Evolutionary conservation across 2,329 filamentous ascomycete genomes (phyloP), one percentile per base, ranked within the genome.

Genomic region (Macroventuria anomochaeta): DNA sequence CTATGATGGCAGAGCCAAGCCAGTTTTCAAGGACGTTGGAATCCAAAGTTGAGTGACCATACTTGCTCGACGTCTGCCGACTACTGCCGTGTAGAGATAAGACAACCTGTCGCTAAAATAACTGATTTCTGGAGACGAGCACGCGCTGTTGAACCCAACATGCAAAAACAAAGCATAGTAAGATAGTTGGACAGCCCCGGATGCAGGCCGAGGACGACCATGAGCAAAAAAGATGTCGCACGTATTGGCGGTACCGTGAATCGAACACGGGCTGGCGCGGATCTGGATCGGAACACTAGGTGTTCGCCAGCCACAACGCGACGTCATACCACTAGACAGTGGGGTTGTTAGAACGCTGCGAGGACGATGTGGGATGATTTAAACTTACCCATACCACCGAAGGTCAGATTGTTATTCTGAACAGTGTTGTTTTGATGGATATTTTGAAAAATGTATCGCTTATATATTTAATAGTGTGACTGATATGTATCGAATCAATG

Each of bases 221-320:
- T 29, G 28, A 12, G 8, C 28, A 29, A 47, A 50, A 49, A 50
- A 36, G 20, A 41, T 41, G 37, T 49, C 46, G 46, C 46, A 17
- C 26, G 12, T 7, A 15, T 20, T 55, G 52, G 52, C 52, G 41
- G 46, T 55, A 55, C 52, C 46, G 52, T 49, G 52, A 49, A 55
- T 55, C 52, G 52, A 55, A 55, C 52, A 49, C 52, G 46, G 52
- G 52, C 52, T 55, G 52, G 52, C 52, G 46, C 52, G 52, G 52
- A 55, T 49, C 46, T 55, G 52, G 46, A 55, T 49, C 52, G 32
- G 46, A 49, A 15, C 41, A 47, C 43, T 47, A 21, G 0, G 43
- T 47, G 38, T 15, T 53, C 43, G 50, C 50, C 50, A 53, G 50
- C 50, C 52, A 55, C 52, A 55, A 55, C 52, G 52, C 46, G 52